A percentile compares a stretch with the other conserved stretches of the same genome.
Evolutionary conservation across 2,329 filamentous ascomycete species (phyloP).

Genomic region (Fonsecaea erecta): DNA sequence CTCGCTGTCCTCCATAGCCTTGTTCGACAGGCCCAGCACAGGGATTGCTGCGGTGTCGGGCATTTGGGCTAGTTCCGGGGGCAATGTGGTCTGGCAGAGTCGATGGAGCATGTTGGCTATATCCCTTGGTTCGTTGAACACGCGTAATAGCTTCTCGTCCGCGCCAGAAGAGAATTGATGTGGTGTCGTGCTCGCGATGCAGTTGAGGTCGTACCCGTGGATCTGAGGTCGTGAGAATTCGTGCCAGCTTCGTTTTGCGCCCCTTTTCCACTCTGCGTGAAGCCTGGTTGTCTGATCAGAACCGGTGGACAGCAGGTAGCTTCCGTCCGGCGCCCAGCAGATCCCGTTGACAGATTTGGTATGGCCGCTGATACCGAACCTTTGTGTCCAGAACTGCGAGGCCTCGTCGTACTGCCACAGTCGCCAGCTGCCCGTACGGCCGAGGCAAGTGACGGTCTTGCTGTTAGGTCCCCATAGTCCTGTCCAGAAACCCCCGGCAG

Average conservation of each 20-base stretch:
- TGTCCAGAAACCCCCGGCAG: constrained; percentile 94
- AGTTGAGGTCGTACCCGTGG: constrained; percentile 97
- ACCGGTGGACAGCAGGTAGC: constrained; percentile 85
- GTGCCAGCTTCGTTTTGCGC: constrained; percentile 72
- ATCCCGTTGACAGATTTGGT: constrained; percentile 79
- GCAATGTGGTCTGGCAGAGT: constrained; percentile 65
- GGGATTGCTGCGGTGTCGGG: constrained; percentile 94
- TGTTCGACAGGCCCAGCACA: constrained; percentile 93
- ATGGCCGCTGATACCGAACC: constrained; percentile 80
- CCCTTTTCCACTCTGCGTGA: constrained; percentile 75
- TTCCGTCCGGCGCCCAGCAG: constrained; percentile 79
- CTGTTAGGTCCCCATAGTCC: constrained; percentile 87
- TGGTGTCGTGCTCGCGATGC: constrained; percentile 74
- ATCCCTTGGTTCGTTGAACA: constrained; percentile 86
- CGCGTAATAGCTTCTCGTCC: constrained; percentile 95
- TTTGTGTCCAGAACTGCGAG: constrained; percentile 74
- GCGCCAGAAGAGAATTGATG: constrained; percentile 89
- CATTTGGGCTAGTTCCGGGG: constrained; percentile 51
- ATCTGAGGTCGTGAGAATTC: constrained; percentile 96
- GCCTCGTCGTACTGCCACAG: constrained; percentile 71
- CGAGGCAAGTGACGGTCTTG: constrained; percentile 70
- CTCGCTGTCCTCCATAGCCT: constrained; percentile 70
- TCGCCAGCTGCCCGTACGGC: constrained; percentile 91
- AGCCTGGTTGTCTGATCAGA: constrained; percentile 91
- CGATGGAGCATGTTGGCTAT: constrained; percentile 74